Base-by-base conservation (phyloP, 371 early-diverging fungal species). In the Gilbertella persicaria region DNA sequence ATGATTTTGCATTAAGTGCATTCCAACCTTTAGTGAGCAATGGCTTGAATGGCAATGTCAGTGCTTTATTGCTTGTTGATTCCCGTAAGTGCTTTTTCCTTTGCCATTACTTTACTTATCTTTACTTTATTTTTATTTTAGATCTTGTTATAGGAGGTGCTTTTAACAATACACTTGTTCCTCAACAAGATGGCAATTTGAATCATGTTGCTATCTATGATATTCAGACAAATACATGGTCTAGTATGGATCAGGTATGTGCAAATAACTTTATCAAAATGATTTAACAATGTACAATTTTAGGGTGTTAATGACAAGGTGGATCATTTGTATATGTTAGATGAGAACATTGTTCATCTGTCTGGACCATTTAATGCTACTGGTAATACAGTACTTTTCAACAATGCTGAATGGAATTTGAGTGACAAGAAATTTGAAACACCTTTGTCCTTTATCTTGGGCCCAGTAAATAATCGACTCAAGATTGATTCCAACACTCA, bases 271-370 rank as follows among this genome's bases (percentile, higher is more conserved):
- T n/a, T n/a, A 3, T 35, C 5, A 25, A 20, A 20, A 20, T 28
- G 3, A 20, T 20, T 14, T 41, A 20, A 41, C 21, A 7, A 21
- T 4, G 2, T 36, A 20, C 21, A 21, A 12, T 9, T 17, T 17
- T 36, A 76, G 67, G 71, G 71, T 26, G 44, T 63, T 2, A 58
- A 76, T 50, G 66, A 60, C 16, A 41, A 58, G 17, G 77, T 72
- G 4, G 47, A 47, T 17, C 37, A 66, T 6, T 29, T 66, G 13
- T 45, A 68, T 5, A 21, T 58, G 5, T 53, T 59, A 17, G 26
- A 41, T 5, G 55, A 61, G 24, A 56, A 61, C 14, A 56, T 53
- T 16, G 4, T 78, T 21, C 59, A 63, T 33, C 28, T 78, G 3
- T 69, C 75, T 17, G 78, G 78, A 16, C 53, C 17, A 12, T 54